These are phyloP conservation scores for Porphyrellus sp. DNA, from an alignment of 1,284 basidiomycete genomes.

Conservation along the genomic window DNA sequence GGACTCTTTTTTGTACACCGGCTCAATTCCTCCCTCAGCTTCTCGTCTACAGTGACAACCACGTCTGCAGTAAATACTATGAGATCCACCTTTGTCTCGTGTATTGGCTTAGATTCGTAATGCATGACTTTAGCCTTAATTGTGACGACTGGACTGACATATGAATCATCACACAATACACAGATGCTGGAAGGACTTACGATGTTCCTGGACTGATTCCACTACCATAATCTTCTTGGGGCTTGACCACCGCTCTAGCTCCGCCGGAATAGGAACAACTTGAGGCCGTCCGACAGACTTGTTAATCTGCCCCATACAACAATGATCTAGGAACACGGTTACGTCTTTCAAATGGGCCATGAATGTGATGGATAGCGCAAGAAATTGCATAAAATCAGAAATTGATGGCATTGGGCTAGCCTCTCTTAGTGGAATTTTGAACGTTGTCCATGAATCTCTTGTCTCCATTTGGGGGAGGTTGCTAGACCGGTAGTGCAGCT, in stretches of 20 bases:
- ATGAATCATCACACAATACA: neutral
- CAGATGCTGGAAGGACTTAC: neutral
- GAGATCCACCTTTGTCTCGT: neutral
- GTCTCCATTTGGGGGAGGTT: neutral
- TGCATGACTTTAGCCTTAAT: neutral
- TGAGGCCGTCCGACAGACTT: neutral
- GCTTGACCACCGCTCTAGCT: neutral
- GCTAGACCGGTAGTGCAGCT: neutral
- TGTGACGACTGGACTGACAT: neutral
- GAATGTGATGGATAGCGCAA: constrained; percentile 6
- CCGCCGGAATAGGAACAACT: neutral
- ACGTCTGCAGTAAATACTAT: constrained; percentile 1
- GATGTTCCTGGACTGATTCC: neutral
- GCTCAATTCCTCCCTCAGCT: neutral
- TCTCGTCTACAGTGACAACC: neutral
- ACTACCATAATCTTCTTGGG: neutral
- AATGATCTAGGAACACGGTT: neutral
- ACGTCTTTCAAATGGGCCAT: neutral
- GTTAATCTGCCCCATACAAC: neutral
- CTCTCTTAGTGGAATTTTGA: constrained; percentile 3
- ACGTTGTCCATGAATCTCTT: neutral
- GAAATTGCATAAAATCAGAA: constrained; percentile 1
- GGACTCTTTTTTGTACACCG: constrained; percentile 1
- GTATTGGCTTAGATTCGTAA: neutral
- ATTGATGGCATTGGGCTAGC: neutral